phyloP scores from a whole-genome alignment of 208 protist genomes.

The Acanthamoeba sp. region DNA sequence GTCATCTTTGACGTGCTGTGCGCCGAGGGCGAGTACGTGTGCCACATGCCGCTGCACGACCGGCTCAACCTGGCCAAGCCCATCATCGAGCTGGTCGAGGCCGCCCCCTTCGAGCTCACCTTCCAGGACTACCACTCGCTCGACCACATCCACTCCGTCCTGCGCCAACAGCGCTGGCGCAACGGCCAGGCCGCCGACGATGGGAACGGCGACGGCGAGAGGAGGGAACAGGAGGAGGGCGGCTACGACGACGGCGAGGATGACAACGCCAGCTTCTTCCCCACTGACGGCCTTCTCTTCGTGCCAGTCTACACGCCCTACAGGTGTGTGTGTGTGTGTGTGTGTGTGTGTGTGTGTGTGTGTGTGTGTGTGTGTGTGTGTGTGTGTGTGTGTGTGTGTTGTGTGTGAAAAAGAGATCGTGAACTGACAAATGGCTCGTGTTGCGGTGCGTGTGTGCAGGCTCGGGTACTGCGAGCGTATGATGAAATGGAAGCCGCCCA shows the following conservation, averaged over 20 bases:
- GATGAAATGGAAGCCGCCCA: conserved; percentile 55
- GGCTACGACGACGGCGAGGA: neutral
- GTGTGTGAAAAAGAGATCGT: no score
- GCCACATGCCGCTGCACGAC: conserved; percentile 57
- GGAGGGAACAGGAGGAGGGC: neutral
- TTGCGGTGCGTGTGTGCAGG: neutral
- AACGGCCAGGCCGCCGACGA: neutral
- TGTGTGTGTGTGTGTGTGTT: neutral
- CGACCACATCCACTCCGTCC: conserved; percentile 14
- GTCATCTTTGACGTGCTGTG: conserved; percentile 60
- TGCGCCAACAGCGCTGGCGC: neutral
- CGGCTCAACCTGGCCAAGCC: conserved; percentile 50
- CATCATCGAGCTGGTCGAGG: neutral
- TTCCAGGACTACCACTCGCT: conserved; percentile 41
- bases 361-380: neutral
- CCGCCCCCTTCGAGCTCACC: conserved; percentile 24
- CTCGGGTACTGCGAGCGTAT: conserved; percentile 37
- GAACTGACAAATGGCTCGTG: no score
- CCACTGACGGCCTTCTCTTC: conserved; percentile 48
- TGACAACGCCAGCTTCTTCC: conserved; percentile 13
- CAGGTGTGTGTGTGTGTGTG: conserved; percentile 10
- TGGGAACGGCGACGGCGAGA: neutral
- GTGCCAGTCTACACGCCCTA: conserved; percentile 61
- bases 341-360: neutral
- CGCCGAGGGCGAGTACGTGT: conserved; percentile 44